Evolutionary conservation across 202 grass and related monocot genomes (phyloP), one percentile per base, ranked within the genome.

Genomic region (Cymbopogon flexuosus): DNA sequence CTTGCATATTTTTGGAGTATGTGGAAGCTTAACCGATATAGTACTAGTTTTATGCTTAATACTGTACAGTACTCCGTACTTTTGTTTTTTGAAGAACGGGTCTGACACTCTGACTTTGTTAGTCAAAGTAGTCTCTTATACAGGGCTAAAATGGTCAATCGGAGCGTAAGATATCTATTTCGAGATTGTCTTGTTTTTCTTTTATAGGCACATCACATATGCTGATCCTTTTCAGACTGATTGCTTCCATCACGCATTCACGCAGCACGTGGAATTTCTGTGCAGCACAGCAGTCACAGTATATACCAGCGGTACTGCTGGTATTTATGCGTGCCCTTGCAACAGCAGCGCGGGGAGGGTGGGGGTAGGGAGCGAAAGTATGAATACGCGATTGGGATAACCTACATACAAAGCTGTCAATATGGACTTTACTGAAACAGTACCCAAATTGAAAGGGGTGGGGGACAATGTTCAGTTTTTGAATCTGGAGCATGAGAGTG

Each of bases 111-210:
- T 49, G 42, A 51, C n/a, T 23, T 67, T 79, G 30, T 11, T 19
- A 79, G 77, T 79, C 76, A 79, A 54, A 51, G 45, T 67, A 67
- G n/a, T 71, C 68, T 47, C 13, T 47, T n/a, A n/a, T 42, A 10
- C 6, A 58, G 64, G 77, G 47, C 21, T 69, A 69, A 68, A 68
- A 68, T 79, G 64, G 77, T 79, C 77, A 57, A 27, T 47, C 57
- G 43, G 40, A 5, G 6, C 19, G 6, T 62, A 37, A n/a, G 23
- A 21, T 71, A 61, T 31, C n/a, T 34, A 5, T 18, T 36, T 42
- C 37, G 24, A 18, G 66, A 36, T 34, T 45, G 15, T 27, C 3
- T 63, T 37, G 8, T 5, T 30, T 29, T n/a, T 23, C 2, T 15
- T 60, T 13, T 35, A 0, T 23, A 22, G 13, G 31, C 37, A 69